Conservation (phyloP, 2,329 filamentous ascomycete genomes). For the Rhynchosporium graminicola region DNA sequence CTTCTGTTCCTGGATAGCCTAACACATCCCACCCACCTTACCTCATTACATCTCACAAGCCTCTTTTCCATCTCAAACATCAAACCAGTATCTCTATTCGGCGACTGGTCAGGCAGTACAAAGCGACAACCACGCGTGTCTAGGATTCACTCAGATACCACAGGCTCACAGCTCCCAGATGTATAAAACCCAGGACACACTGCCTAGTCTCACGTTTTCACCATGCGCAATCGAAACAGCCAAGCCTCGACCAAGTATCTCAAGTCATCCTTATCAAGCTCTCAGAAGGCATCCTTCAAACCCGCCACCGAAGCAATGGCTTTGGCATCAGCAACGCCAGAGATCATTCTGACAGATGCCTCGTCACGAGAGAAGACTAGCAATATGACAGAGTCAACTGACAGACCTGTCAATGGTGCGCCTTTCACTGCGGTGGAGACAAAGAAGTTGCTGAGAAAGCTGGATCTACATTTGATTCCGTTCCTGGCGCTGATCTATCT, state of each 20-base stretch:
- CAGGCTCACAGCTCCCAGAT: too few species aligned
- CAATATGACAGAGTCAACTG: constrained; percentile 13
- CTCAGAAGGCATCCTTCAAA: neutral
- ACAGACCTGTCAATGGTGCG: neutral
- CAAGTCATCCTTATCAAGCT: neutral
- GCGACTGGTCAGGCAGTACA: constrained; percentile 9
- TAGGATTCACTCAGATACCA: constrained; percentile 5
- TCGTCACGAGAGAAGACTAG: constrained; percentile 13
- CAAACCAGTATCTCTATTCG: neutral
- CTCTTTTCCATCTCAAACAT: neutral
- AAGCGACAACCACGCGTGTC: neutral
- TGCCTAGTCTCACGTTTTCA: neutral
- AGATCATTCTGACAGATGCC: constrained; percentile 9
- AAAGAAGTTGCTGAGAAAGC: constrained; percentile 34
- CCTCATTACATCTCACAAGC: neutral
- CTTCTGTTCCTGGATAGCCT: too few species aligned
- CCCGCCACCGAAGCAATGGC: neutral
- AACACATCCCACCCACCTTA: too few species aligned
- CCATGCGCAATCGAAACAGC: constrained; percentile 21
- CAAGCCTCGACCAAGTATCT: constrained; percentile 9
- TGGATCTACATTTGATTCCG: constrained; percentile 36
- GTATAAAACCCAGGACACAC: constrained; percentile 8
- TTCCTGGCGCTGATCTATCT: constrained; percentile 55
- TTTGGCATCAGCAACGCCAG: neutral
- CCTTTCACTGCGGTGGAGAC: constrained; percentile 28